phyloP scores from a whole-genome alignment of 352 stramenopile species.

The Phytophthora idaei region DNA sequence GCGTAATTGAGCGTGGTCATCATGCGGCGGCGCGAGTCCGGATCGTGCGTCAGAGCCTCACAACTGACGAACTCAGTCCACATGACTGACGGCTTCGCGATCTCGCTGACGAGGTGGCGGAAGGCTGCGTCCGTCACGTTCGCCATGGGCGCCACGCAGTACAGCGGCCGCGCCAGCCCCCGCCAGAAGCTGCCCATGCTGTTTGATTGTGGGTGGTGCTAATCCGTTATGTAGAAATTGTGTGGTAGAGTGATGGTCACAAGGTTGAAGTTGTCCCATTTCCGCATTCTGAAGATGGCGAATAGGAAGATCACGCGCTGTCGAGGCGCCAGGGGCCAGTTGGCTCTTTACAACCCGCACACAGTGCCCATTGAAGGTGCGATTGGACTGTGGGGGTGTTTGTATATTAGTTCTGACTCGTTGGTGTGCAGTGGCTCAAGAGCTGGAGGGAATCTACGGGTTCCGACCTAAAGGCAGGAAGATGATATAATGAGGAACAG shows the following conservation, averaged over 20 bases:
- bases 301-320: constrained; percentile 45
- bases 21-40: constrained; percentile 67
- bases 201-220: constrained; percentile 9
- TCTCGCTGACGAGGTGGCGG: constrained; percentile 70
- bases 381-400: not conserved
- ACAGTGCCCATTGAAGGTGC: constrained; percentile 53
- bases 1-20: constrained; percentile 79
- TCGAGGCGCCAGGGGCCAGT: constrained; percentile 50
- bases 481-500: not conserved
- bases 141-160: constrained; percentile 85
- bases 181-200: constrained; percentile 62
- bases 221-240: constrained; percentile 9
- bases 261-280: constrained; percentile 43
- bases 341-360: constrained; percentile 64
- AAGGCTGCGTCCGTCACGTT: constrained; percentile 85
- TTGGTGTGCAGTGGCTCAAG: constrained; percentile 46
- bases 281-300: constrained; percentile 22
- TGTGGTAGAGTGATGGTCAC: constrained; percentile 42
- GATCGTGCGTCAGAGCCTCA: constrained; percentile 74
- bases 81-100: constrained; percentile 82
- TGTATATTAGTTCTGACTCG: not conserved
- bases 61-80: constrained; percentile 90
- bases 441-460: constrained; percentile 58
- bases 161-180: constrained; percentile 65
- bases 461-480: constrained; percentile 53